phyloP scores from a whole-genome alignment of 805 yeast genomes.

The Maudiozyma pseudohumilis region DNA sequence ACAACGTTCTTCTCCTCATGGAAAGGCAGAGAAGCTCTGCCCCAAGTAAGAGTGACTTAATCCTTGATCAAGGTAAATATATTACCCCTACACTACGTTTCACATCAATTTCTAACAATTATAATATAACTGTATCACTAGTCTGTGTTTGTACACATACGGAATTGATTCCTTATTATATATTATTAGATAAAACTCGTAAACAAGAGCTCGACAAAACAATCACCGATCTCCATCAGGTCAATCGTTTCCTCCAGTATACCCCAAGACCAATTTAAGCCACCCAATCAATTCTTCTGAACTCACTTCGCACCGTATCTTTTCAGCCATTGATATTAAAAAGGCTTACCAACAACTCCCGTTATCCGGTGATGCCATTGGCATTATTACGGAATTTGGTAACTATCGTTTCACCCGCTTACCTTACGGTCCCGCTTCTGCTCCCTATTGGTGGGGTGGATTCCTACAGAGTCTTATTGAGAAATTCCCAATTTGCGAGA shows the following conservation, averaged over 20 bases:
- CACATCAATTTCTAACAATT: too few relatives aligned
- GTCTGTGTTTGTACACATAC: too few relatives aligned
- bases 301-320: background rate
- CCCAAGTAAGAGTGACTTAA: too few relatives aligned
- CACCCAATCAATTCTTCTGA: background rate
- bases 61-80: too few relatives aligned
- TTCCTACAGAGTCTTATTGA: background rate
- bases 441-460: slow-evolving; percentile 4
- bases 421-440: slow-evolving; percentile 2
- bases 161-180: too few relatives aligned
- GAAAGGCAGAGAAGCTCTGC: too few relatives aligned
- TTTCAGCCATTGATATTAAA: background rate
- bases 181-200: too few relatives aligned
- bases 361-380: background rate
- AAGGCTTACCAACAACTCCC: background rate
- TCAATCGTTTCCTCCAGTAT: background rate
- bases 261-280: background rate
- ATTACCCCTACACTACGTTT: too few relatives aligned
- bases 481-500: background rate
- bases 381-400: background rate
- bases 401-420: background rate
- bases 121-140: too few relatives aligned
- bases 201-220: too few relatives aligned
- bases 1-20: too few relatives aligned
- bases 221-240: background rate